Evolutionary conservation across 345 rosid genomes (phyloP), one percentile per base, ranked within the genome.

Genomic region (Salix viminalis): DNA sequence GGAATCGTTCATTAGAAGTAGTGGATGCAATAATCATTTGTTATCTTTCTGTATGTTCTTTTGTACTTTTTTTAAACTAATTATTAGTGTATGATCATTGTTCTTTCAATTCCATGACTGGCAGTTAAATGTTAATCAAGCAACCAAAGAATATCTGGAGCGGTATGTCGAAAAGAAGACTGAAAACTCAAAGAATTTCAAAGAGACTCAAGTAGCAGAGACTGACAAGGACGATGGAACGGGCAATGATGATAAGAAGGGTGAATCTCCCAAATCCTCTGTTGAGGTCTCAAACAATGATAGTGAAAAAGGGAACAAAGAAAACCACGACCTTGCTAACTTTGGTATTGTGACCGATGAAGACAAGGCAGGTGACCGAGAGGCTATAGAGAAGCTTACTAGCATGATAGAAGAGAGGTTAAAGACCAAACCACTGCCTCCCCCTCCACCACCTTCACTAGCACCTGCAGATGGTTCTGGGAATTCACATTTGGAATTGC

Each of bases 121-220:
- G 72, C 86, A 94, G 99, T 84, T 96, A 68, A 96, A 96, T 80
- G 92, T 92, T 82, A 88, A 88, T 83, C 91, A 92, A 87, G 98
- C 97, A 75, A 96, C 99, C 62, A 90, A 83, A 82, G 94, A 91
- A 68, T 96, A 92, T 85, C 83, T 96, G 76, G 86, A 85, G 84
- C 86, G 89, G 26, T 93, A 89, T 84, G 98, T 96, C 67, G 88
- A 87, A 77, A 96, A 86, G 88, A 91, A 92, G 87, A 86, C 86
- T 41, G 97, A 91, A 83, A 85, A 85, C 66, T 82, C 85, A 7
- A 91, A 91, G 84, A 90, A 92, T 80, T 77, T 85, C 56, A 89
- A 86, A 77, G 94, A 86, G 75, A 82, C 79, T 82, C 87, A 80
- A 79, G 85, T 79, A 76, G 77, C 69, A 21, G 87, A 79, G 52